These are phyloP conservation scores for Hymenoscyphus salicellus DNA, from an alignment of 2,329 filamentous ascomycete species.

Conservation along the genomic window DNA sequence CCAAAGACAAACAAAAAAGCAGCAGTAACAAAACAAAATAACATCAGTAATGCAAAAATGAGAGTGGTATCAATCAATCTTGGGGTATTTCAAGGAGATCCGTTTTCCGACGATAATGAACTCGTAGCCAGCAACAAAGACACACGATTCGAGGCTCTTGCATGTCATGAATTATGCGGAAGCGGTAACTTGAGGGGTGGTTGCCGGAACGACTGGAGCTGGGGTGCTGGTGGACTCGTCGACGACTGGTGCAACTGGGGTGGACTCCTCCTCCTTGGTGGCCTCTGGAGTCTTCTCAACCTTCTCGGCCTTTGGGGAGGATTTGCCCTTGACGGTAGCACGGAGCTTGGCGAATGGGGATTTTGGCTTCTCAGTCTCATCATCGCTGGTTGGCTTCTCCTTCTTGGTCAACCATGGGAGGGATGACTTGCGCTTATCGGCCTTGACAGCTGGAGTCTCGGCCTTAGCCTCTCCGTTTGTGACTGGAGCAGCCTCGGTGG, in stretches of 20 bases:
- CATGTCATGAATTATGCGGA: constrained; percentile 13
- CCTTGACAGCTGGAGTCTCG: constrained; percentile 40
- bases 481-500: constrained; percentile 29
- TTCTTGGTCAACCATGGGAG: constrained; percentile 61
- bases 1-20: constrained; percentile 27
- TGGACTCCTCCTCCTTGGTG: constrained; percentile 40
- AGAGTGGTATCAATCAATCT: constrained; percentile 39
- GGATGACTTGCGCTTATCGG: constrained; percentile 62
- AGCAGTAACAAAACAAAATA: constrained; percentile 8
- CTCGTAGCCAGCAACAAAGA: constrained; percentile 25
- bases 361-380: constrained; percentile 34
- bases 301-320: constrained; percentile 45
- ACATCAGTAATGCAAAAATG: constrained; percentile 36
- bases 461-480: constrained; percentile 42
- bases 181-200: constrained; percentile 31
- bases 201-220: constrained; percentile 22
- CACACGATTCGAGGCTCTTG: constrained; percentile 10
- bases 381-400: constrained; percentile 46
- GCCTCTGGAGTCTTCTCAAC: constrained; percentile 36
- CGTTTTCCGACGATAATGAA: constrained; percentile 35
- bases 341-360: constrained; percentile 38
- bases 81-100: constrained; percentile 39
- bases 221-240: constrained; percentile 30
- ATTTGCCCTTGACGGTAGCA: constrained; percentile 37
- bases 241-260: constrained; percentile 29